Conservation (phyloP, 108 stramenopile species). For the Bacterosira constricta region DNA sequence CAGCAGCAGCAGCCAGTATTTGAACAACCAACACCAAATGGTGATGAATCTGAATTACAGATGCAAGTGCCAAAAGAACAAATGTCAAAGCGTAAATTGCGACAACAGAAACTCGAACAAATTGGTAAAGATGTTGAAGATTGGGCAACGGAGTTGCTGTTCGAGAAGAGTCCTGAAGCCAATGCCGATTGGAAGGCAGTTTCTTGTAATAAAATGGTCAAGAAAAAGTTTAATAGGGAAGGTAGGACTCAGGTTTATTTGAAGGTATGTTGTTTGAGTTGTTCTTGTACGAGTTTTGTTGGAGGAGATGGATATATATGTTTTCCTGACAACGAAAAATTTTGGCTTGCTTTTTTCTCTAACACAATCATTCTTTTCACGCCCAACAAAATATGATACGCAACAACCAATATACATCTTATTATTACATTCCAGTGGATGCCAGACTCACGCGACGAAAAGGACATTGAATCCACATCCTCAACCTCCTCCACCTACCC, state of each 20-base stretch:
- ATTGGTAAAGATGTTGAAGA: conserved; percentile 70
- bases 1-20: background rate
- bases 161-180: conserved; percentile 52
- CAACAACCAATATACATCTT: no score
- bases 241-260: conserved; percentile 68
- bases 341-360: no score
- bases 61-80: conserved; percentile 12
- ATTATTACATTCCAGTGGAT: conserved; percentile 82
- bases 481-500: conserved; percentile 50
- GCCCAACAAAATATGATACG: no score
- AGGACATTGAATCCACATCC: conserved; percentile 20
- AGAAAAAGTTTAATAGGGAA: conserved; percentile 60
- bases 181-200: conserved; percentile 68
- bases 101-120: conserved; percentile 53
- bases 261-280: conserved; percentile 66
- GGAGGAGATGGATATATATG: no score
- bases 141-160: conserved; percentile 65
- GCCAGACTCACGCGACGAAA: conserved; percentile 72
- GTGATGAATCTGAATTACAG: background rate
- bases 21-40: no score
- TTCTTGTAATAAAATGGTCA: conserved; percentile 66
- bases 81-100: conserved; percentile 24
- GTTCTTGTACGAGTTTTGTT: no score
- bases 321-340: no score
- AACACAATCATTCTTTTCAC: no score